These are phyloP conservation scores for Ustilago xerochloae DNA, from an alignment of 1,284 basidiomycete genomes.

Conservation along the genomic window DNA sequence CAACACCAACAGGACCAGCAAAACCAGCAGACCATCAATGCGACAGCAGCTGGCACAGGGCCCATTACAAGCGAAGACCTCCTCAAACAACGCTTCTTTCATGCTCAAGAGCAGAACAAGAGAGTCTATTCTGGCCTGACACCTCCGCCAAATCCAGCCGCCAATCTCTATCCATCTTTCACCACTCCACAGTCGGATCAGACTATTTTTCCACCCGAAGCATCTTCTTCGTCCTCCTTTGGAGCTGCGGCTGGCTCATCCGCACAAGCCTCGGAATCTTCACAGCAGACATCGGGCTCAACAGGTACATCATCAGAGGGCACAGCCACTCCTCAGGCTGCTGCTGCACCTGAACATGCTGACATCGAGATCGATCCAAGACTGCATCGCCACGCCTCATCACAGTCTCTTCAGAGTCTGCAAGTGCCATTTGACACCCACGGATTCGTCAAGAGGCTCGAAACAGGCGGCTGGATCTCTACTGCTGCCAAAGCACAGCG, in stretches of 20 bases:
- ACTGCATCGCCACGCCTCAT: constrained; percentile 23
- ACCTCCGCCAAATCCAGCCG: constrained; percentile 23
- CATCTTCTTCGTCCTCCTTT: not conserved
- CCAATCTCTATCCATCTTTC: constrained; percentile 42
- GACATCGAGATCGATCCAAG: constrained; percentile 31
- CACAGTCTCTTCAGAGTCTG: constrained; percentile 37
- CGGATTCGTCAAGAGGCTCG: constrained; percentile 57
- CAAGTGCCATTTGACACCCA: constrained; percentile 64
- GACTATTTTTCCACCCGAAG: constrained; percentile 11
- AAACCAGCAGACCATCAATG: constrained; percentile 1
- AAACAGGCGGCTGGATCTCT: constrained; percentile 58
- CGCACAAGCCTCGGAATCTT: constrained; percentile 11
- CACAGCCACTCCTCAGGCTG: constrained; percentile 5
- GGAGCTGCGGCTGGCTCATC: constrained; percentile 6
- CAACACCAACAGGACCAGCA: constrained; percentile 19
- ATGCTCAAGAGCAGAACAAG: constrained; percentile 57
- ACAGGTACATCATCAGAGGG: constrained; percentile 12
- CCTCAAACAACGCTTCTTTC: constrained; percentile 59
- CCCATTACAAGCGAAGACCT: constrained; percentile 48
- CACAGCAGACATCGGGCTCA: constrained; percentile 9
- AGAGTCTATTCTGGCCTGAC: constrained; percentile 36
- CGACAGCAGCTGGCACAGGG: not conserved
- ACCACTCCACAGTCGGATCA: constrained; percentile 23
- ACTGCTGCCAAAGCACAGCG: constrained; percentile 16
- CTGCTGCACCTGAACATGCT: not conserved